phyloP scores from a whole-genome alignment of 495 filamentous ascomycete species.

The Endocarpon pusillum region DNA sequence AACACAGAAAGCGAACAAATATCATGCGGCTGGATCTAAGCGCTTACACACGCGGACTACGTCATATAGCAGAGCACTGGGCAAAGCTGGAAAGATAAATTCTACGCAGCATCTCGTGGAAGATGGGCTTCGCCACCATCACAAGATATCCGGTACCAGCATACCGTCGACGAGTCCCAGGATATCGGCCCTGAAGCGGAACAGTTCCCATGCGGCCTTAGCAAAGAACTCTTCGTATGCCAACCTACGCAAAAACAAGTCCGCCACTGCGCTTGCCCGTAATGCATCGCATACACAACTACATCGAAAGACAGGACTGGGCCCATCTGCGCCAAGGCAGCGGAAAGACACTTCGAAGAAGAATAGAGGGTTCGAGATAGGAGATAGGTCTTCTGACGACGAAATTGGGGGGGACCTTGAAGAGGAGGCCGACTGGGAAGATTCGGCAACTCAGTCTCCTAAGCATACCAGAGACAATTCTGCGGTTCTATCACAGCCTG shows the following conservation, averaged over 20 bases:
- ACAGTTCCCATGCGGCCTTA: slow-evolving; percentile 25
- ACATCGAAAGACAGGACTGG: slow-evolving; percentile 24
- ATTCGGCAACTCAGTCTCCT: slow-evolving; percentile 30
- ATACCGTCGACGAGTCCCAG: slow-evolving; percentile 28
- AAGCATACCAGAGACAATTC: slow-evolving; percentile 31
- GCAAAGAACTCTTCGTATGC: slow-evolving; percentile 14
- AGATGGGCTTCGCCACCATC: slow-evolving; percentile 22
- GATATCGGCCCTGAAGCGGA: slow-evolving; percentile 14
- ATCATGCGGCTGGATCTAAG: slow-evolving; percentile 28
- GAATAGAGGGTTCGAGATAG: slow-evolving; percentile 30
- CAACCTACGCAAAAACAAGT: slow-evolving; percentile 30
- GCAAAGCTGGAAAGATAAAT: slow-evolving; percentile 23
- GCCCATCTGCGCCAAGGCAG: slow-evolving; percentile 19
- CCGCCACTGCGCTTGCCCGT: slow-evolving; percentile 25
- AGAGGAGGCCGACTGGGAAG: slow-evolving; percentile 33
- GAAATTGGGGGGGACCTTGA: slow-evolving; percentile 21
- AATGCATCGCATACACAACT: slow-evolving; percentile 16
- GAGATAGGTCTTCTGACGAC: too few relatives aligned
- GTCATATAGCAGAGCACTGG: slow-evolving; percentile 25
- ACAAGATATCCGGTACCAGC: slow-evolving; percentile 23
- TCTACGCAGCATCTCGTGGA: slow-evolving; percentile 15
- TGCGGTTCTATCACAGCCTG: slow-evolving; percentile 1
- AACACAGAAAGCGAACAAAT: slow-evolving; percentile 21
- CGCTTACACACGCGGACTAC: slow-evolving; percentile 28
- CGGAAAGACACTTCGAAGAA: slow-evolving; percentile 25